A percentile compares a stretch with the other conserved stretches of the same genome.
These are phyloP conservation scores for Cyphellophora europaea DNA, from an alignment of 2,329 filamentous ascomycete species.

Conservation along the genomic window DNA sequence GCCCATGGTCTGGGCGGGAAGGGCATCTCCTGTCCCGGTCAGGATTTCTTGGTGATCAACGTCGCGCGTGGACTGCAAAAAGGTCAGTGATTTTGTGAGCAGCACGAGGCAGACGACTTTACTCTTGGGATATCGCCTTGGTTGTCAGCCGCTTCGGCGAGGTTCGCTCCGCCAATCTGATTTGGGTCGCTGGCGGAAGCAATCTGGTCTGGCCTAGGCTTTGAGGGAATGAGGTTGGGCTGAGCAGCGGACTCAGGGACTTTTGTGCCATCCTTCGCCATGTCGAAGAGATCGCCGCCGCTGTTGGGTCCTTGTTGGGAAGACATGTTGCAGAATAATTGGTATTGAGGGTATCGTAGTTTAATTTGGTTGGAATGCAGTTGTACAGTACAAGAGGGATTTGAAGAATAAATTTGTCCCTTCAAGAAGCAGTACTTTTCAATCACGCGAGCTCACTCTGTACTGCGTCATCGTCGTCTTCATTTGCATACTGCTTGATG, in stretches of 20 bases:
- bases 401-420: no score
- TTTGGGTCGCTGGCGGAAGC: constrained; percentile 26
- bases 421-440: no score
- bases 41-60: constrained; percentile 28
- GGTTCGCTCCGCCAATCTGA: constrained; percentile 25
- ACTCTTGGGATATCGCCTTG: constrained; percentile 35
- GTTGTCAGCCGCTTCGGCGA: constrained; percentile 39
- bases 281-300: constrained; percentile 30
- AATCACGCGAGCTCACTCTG: no score
- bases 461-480: no score
- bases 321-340: constrained; percentile 6
- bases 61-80: constrained; percentile 21
- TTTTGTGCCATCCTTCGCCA: constrained; percentile 28
- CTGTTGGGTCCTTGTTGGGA: constrained; percentile 19
- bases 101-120: constrained; percentile 3
- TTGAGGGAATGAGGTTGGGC: constrained; percentile 37
- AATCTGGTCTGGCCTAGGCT: constrained; percentile 38
- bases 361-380: no score
- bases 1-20: constrained; percentile 28
- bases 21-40: constrained; percentile 30
- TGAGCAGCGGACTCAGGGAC: constrained; percentile 37
- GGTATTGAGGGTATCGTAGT: no score
- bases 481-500: no score
- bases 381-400: no score
- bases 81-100: constrained; percentile 1